phyloP scores from a whole-genome alignment of 1,284 basidiomycete species.

The Earliella scabrosa region DNA sequence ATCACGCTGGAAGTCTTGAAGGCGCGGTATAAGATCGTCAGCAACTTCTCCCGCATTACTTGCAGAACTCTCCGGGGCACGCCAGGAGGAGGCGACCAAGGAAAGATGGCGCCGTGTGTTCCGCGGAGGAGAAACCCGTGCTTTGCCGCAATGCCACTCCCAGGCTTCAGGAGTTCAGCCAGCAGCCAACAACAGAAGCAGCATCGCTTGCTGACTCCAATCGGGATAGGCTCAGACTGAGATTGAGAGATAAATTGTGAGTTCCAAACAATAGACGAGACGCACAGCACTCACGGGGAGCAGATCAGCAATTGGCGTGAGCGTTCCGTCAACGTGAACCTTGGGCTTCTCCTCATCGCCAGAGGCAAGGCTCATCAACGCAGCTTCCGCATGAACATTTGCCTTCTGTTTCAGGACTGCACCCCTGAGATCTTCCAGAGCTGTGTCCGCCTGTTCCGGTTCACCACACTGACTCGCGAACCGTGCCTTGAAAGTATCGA shows the following conservation, averaged over 20 bases:
- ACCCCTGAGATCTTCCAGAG: neutral
- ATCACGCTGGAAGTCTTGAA: neutral
- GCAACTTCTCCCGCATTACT: neutral
- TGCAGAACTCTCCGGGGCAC: neutral
- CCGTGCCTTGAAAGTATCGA: neutral
- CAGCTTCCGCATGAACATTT: neutral
- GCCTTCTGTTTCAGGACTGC: neutral
- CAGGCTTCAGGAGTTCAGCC: neutral
- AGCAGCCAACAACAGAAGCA: conserved; percentile 1
- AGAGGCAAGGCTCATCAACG: neutral
- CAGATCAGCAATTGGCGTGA: neutral
- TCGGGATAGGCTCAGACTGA: neutral
- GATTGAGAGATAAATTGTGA: neutral
- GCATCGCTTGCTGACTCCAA: neutral
- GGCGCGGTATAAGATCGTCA: neutral
- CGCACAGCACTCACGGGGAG: neutral
- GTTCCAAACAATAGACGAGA: neutral
- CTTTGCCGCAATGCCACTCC: neutral
- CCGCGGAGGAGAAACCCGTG: neutral
- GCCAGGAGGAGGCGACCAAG: neutral
- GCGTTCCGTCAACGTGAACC: neutral
- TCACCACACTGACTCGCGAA: neutral
- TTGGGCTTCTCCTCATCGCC: too few relatives aligned
- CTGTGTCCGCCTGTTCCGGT: neutral
- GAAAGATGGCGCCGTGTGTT: neutral